Evolutionary conservation across 176 grass and related monocot genomes (phyloP), one percentile per base, ranked within the genome.

Genomic region (Tillandsia fasciculata): DNA sequence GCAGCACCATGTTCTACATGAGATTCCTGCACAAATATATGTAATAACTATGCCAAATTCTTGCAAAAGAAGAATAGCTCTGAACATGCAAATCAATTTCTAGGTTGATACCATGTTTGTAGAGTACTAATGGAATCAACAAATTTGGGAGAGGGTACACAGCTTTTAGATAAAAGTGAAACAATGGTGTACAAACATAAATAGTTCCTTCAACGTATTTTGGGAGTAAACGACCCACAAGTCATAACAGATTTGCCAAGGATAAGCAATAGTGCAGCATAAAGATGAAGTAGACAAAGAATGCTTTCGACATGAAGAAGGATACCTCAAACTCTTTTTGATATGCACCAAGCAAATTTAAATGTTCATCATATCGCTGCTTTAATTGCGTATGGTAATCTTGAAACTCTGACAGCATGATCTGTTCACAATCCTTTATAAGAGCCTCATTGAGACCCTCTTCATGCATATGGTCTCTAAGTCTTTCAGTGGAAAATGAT

Each of bases 11-110:
- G 80, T 83, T 76, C 64, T 17, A 64, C 64, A 64, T 76, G 89
- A 66, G 78, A 73, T 83, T 93, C 90, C 90, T 93, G 90, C 86
- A 86, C 67, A 86, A 77, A 81, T 81, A 80, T 59, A 87, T 78
- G 70, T 86, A 83, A 78, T 81, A 70, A 82, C 66, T 68, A 84
- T 77, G 78, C 76, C 75, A 81, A 86, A 83, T 83, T 83, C 79
- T 81, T 81, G 81, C 77, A 89, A 65, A 70, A 52, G 75, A 57
- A 17, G n/a, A 59, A 59, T 9, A 61, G 22, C 22, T 23, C 8
- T 56, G 52, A 9, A 23, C 17, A 23, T 61, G 17, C 56, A 61
- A 61, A 61, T 9, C 8, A 15, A 61, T 10, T 9, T 61, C 33
- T 42, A 5, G 33, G 33, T 6, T 7, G 33, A 42, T 42, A 42